phyloP scores from a whole-genome alignment of 305 asterid species.

The Stenogyne calaminthoides region DNA sequence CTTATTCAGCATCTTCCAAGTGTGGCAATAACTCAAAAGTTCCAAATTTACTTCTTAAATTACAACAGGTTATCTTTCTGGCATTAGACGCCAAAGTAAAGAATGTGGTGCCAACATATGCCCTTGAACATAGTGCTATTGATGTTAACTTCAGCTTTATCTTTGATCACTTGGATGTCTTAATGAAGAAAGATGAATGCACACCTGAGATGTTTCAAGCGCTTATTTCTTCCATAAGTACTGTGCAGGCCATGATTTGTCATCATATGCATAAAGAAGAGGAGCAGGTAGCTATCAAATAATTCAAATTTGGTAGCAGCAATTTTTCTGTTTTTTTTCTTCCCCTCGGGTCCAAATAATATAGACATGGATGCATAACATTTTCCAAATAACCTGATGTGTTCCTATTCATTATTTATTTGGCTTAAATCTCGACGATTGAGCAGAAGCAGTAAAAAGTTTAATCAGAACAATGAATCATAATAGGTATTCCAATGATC shows the following conservation, averaged over 20 bases:
- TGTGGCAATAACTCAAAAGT: constrained; percentile 21
- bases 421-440: constrained; percentile 7
- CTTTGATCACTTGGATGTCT: constrained; percentile 58
- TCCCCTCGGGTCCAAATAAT: not conserved
- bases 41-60: constrained; percentile 28
- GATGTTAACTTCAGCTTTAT: constrained; percentile 55
- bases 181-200: constrained; percentile 49
- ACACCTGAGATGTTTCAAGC: constrained; percentile 51
- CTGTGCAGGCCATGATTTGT: constrained; percentile 57
- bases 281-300: constrained; percentile 58
- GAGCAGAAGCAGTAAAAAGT: not conserved
- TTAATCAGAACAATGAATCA: not conserved
- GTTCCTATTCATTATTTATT: not conserved
- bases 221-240: constrained; percentile 60
- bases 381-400: not conserved
- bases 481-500: not conserved
- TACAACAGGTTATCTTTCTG: constrained; percentile 77
- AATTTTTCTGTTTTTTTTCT: not conserved
- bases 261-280: constrained; percentile 95
- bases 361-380: constrained; percentile 12
- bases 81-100: constrained; percentile 72
- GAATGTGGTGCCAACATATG: constrained; percentile 65
- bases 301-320: not conserved
- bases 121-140: constrained; percentile 69
- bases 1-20: constrained; percentile 16